These are phyloP conservation scores for Pythium rishiriense DNA, from an alignment of 352 stramenopile genomes.

Conservation along the genomic window DNA sequence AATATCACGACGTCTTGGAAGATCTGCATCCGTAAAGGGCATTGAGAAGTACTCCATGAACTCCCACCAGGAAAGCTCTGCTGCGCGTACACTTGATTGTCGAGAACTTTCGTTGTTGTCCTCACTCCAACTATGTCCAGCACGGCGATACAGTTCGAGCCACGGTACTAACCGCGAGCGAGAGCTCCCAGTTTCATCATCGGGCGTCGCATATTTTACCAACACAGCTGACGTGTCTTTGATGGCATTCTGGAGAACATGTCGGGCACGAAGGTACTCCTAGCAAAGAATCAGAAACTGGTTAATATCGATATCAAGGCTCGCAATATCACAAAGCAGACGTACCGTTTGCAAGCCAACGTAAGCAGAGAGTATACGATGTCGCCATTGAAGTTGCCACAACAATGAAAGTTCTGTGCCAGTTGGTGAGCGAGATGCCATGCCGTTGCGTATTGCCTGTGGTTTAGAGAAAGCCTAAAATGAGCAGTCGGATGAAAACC, in stretches of 20 bases:
- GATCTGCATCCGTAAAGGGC: conserved; percentile 64
- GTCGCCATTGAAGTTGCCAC: conserved; percentile 71
- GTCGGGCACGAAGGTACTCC: conserved; percentile 20
- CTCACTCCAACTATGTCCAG: conserved; percentile 52
- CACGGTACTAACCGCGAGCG: conserved; percentile 50
- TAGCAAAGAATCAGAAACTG: not conserved
- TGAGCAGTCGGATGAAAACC: not conserved
- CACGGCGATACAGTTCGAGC: conserved; percentile 71
- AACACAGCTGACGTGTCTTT: conserved; percentile 20
- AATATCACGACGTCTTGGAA: conserved; percentile 60
- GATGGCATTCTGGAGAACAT: conserved; percentile 15
- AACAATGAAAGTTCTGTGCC: conserved; percentile 58
- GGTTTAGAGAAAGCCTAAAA: not conserved
- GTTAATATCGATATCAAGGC: not conserved
- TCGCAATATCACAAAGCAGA: not conserved
- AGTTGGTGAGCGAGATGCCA: conserved; percentile 58
- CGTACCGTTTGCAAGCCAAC: conserved; percentile 55
- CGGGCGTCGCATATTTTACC: conserved; percentile 16
- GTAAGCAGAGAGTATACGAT: conserved; percentile 62
- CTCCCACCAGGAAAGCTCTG: conserved; percentile 56
- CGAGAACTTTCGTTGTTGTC: conserved; percentile 43
- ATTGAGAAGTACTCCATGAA: conserved; percentile 85
- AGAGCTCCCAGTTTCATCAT: conserved; percentile 20
- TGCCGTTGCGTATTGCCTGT: conserved; percentile 53
- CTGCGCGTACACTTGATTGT: conserved; percentile 41